Base-by-base conservation (phyloP, 768 basidiomycete genomes). In the Boletus insuetus region DNA sequence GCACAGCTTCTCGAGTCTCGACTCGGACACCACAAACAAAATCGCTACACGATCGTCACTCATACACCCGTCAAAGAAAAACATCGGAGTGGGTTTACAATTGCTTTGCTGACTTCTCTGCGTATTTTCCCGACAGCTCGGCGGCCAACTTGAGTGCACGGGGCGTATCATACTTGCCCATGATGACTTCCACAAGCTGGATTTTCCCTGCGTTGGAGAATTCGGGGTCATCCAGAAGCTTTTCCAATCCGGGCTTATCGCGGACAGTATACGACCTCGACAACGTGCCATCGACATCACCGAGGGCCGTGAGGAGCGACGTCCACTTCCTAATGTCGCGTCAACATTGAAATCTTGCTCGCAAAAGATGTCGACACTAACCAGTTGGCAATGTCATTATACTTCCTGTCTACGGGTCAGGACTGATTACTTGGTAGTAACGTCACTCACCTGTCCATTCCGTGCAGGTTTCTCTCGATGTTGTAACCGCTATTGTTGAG, bases 351-450 rank as follows among this genome's bases (percentile, higher is more conserved):
- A n/a, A n/a, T n/a, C 1, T 26, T 6, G 13, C 31, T 4, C 14
- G 34, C 20, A 16, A 49, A 35, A 3, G 1, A 34, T 19, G 10
- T n/a, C 20, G 7, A 20, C 22, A 62, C 75, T 53, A 37, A 78
- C 81, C 94, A 97, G 64, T 86, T 74, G 26, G 79, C 76, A 60
- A 98, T 87, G 66, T 97, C 86, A 68, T 96, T 96, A 73, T 97
- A 95, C 67, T 85, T 82, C 53, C 89, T 85, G 60, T 41, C 13
- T 3, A 43, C 58, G 16, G 37, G 41, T 61, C 17, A 58, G 43
- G 9, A 38, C 0, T 3, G 14, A 19, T 16, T 39, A 16, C 6
- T 17, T n/a, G 17, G n/a, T 8, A 39, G 16, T 4, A 43, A 39
- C 0, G 7, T 17, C 11, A 58, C 74, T 13, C 22, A 77, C 84